Conservation (phyloP, 2,329 filamentous ascomycete species). For the Ophiocordyceps camponoti-floridani region DNA sequence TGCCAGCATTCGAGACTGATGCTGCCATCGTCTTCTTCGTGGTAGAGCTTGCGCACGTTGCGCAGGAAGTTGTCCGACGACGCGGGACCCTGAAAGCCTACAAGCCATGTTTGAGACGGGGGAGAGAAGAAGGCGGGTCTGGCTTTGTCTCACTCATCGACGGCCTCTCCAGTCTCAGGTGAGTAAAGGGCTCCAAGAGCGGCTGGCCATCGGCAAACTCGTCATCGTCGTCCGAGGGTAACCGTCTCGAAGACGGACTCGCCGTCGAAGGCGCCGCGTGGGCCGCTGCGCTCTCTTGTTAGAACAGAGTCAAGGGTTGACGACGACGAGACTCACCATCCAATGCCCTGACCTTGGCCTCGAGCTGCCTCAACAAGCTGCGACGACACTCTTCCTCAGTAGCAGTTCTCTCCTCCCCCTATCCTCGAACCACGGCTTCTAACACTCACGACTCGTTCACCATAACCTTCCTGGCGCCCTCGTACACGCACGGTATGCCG, state of each 20-base stretch:
- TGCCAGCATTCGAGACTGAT: constrained; percentile 11
- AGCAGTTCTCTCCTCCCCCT: too few species aligned
- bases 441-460: constrained; percentile 14
- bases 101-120: too few species aligned
- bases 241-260: neutral
- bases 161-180: constrained; percentile 14
- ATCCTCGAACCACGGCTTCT: neutral
- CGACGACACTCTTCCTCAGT: too few species aligned
- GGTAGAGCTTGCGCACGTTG: constrained; percentile 16
- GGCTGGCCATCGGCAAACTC: constrained; percentile 14
- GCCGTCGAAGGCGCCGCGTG: neutral
- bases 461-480: constrained; percentile 15
- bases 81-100: constrained; percentile 17
- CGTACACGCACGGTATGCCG: constrained; percentile 14
- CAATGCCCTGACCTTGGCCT: constrained; percentile 13
- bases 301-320: neutral
- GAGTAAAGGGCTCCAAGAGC: constrained; percentile 16
- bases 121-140: neutral
- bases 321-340: constrained; percentile 8
- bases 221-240: constrained; percentile 8
- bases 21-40: constrained; percentile 13
- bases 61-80: constrained; percentile 20
- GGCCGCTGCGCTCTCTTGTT: neutral
- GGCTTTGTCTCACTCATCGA: constrained; percentile 7
- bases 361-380: constrained; percentile 16